These are phyloP conservation scores for Salix koriyanagi DNA, from an alignment of 345 rosid genomes.

Conservation along the genomic window DNA sequence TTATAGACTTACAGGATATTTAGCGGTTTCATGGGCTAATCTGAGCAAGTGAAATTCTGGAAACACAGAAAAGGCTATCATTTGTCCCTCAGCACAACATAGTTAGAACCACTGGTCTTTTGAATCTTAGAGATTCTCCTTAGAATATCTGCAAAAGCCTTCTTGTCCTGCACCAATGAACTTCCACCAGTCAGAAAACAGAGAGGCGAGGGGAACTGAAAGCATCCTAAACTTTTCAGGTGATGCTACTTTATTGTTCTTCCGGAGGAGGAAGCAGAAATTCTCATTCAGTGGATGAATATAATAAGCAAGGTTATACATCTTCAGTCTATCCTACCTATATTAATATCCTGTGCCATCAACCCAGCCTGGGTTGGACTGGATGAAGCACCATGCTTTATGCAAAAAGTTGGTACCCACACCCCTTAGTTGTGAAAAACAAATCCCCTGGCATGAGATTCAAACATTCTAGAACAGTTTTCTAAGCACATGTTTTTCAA, in stretches of 20 bases:
- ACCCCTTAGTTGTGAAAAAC: not conserved
- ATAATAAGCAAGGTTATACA: no score
- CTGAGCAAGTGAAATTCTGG: not conserved
- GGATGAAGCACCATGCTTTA: not conserved
- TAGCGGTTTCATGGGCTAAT: not conserved
- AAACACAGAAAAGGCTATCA: slow-evolving; percentile 10
- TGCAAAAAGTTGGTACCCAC: not conserved
- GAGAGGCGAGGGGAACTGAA: not conserved
- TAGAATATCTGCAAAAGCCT: slow-evolving; percentile 68
- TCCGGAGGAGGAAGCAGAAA: not conserved
- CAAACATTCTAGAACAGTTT: not conserved
- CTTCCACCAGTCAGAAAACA: not conserved
- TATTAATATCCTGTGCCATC: not conserved
- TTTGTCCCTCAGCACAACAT: slow-evolving; percentile 69
- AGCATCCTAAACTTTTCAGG: not conserved
- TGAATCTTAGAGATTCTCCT: slow-evolving; percentile 86
- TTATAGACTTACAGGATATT: not conserved
- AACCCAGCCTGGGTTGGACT: not conserved
- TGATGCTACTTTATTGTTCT: not conserved
- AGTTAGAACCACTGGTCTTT: slow-evolving; percentile 67
- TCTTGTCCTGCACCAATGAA: slow-evolving; percentile 63
- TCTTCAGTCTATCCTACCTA: not conserved
- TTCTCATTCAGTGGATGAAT: no score
- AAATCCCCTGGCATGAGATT: not conserved
- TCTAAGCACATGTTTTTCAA: not conserved